Conservation (phyloP, 2,329 filamentous ascomycete genomes). For the Fusarium floridanum region DNA sequence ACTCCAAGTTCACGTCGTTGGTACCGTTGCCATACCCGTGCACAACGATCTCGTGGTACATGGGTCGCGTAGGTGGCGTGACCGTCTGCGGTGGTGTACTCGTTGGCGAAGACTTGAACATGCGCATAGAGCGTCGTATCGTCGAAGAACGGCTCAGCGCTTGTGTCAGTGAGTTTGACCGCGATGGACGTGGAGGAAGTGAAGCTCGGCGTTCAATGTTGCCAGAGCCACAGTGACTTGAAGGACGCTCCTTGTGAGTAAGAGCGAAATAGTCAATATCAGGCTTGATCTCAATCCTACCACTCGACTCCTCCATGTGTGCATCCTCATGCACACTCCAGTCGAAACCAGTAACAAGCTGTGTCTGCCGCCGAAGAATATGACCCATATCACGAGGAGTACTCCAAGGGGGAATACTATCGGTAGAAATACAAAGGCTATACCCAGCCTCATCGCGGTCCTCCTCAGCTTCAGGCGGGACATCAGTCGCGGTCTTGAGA, state of each 20-base stretch:
- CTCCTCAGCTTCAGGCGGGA: conserved; percentile 69
- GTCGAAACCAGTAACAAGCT: conserved; percentile 37
- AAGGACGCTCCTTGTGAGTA: conserved; percentile 49
- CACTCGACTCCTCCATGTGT: conserved; percentile 7
- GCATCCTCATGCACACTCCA: conserved; percentile 24
- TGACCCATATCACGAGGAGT: conserved; percentile 46
- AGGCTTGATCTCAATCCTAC: conserved; percentile 61
- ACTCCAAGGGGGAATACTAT: conserved; percentile 62
- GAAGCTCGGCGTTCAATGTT: conserved; percentile 35
- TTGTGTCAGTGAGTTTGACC: conserved; percentile 49
- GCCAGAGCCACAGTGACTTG: conserved; percentile 14
- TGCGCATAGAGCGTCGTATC: conserved; percentile 51
- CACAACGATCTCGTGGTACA: conserved; percentile 65
- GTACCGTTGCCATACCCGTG: conserved; percentile 68
- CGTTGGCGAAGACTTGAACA: conserved; percentile 44
- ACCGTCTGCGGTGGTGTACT: conserved; percentile 32
- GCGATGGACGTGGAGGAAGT: conserved; percentile 39
- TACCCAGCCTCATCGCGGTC: conserved; percentile 71
- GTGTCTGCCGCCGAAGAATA: conserved; percentile 48
- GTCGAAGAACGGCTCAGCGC: conserved; percentile 51
- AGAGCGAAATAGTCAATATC: conserved; percentile 69
- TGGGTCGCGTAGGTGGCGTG: conserved; percentile 31
- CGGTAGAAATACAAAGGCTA: conserved; percentile 60
- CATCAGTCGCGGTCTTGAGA: conserved; percentile 72
- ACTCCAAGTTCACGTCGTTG: conserved; percentile 52